Evolutionary conservation across 768 basidiomycete genomes (phyloP).

Genomic region (Aureoboletus auriporus): DNA sequence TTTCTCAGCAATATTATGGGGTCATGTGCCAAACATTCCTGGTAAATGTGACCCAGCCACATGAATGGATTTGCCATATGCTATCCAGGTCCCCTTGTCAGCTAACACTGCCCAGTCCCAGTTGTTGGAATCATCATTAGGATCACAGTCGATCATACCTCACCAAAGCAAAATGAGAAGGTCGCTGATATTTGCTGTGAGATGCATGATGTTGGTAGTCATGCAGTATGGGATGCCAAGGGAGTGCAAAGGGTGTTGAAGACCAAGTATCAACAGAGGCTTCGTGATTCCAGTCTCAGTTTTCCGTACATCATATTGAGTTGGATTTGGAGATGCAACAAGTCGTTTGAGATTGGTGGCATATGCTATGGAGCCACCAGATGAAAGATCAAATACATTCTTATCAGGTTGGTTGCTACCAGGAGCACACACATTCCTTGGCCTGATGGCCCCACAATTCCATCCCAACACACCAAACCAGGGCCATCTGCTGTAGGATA

Average conservation of each 20-base stretch:
- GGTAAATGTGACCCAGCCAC: not conserved
- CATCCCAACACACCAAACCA: not conserved
- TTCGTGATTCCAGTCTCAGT: not conserved
- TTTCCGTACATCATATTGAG: not conserved
- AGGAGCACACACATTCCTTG: not conserved
- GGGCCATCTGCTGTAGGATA: constrained; percentile 1
- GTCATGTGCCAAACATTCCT: not conserved
- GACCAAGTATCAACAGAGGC: not conserved
- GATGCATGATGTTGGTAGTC: constrained; percentile 7
- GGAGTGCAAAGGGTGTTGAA: not conserved
- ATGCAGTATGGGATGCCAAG: constrained; percentile 2
- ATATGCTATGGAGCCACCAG: not conserved
- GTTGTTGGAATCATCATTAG: not conserved
- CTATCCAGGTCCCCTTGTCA: not conserved
- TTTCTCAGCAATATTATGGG: too few relatives aligned
- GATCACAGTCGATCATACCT: not conserved
- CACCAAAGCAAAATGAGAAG: not conserved
- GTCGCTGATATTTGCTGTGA: not conserved
- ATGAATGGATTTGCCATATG: not conserved
- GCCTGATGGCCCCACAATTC: constrained; percentile 1
- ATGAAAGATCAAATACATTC: not conserved
- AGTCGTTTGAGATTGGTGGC: not conserved
- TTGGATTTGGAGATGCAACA: not conserved
- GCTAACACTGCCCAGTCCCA: constrained; percentile 1
- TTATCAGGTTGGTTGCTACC: not conserved